These are phyloP conservation scores for Diaporthe velutina DNA, from an alignment of 2,329 filamentous ascomycete species.

Conservation along the genomic window DNA sequence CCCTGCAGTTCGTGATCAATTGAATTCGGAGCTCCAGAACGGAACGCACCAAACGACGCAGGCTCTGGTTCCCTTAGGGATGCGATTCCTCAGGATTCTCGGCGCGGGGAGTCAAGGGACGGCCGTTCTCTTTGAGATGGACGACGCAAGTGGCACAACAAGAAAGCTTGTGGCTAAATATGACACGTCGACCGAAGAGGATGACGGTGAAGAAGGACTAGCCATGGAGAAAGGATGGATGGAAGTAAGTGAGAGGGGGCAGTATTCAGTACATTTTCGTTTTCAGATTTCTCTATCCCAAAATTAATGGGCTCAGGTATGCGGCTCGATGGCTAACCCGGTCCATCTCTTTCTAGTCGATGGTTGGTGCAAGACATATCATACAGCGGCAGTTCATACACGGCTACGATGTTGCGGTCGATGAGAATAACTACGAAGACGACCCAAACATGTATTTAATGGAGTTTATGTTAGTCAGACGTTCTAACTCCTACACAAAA, in stretches of 20 bases:
- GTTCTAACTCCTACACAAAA: no score
- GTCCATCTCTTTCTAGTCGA: background rate
- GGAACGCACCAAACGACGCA: background rate
- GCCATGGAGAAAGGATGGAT: background rate
- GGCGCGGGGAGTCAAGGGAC: background rate
- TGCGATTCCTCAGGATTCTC: background rate
- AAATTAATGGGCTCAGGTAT: background rate
- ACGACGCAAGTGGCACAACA: background rate
- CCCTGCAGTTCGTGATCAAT: background rate
- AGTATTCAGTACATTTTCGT: background rate
- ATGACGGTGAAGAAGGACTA: background rate
- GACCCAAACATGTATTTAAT: background rate
- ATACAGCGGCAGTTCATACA: background rate
- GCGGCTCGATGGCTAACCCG: background rate
- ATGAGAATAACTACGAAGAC: background rate
- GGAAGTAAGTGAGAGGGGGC: background rate
- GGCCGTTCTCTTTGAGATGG: background rate
- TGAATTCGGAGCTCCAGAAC: background rate
- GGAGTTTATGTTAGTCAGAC: conserved; percentile 7
- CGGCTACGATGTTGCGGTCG: background rate
- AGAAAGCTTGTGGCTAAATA: background rate
- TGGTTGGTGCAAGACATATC: background rate
- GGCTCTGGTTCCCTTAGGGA: background rate
- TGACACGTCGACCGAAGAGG: background rate
- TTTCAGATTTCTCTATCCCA: no score